Conservation (phyloP, 208 protist species). For the Acanthamoeba lenticulata region DNA sequence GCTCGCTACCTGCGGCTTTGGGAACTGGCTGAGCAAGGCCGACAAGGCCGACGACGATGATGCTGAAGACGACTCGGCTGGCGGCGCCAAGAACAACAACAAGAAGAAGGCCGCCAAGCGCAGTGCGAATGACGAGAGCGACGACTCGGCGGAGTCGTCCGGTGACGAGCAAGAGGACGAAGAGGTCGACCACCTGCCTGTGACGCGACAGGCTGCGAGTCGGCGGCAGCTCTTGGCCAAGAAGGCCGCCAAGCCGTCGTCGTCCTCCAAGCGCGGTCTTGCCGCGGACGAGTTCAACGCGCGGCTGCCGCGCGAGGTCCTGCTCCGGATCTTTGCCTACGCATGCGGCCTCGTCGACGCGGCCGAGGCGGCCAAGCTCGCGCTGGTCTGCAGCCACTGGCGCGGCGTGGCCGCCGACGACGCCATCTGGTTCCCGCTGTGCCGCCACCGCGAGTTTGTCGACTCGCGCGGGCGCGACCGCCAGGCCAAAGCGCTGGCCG, state of each 20-base stretch:
- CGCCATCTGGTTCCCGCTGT: constrained; percentile 53
- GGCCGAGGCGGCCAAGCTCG: not conserved
- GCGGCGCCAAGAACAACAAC: not conserved
- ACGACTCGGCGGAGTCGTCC: not conserved
- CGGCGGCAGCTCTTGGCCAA: not conserved
- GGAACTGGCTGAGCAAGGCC: not conserved
- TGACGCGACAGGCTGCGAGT: not conserved
- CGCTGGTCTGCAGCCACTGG: constrained; percentile 59
- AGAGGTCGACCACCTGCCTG: not conserved
- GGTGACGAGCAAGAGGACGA: not conserved
- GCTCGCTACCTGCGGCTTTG: constrained; percentile 5
- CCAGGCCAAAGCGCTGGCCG: not conserved
- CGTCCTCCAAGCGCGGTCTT: not conserved
- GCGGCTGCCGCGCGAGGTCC: constrained; percentile 7
- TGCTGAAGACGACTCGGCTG: not conserved
- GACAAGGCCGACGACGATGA: not conserved
- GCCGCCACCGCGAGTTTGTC: not conserved
- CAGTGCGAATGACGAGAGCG: not conserved
- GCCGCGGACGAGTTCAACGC: not conserved
- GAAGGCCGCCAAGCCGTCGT: not conserved
- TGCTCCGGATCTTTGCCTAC: constrained; percentile 39
- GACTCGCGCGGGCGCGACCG: constrained; percentile 10
- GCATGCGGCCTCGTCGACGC: not conserved
- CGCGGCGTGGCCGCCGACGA: constrained; percentile 2
- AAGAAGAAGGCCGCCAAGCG: not conserved